A percentile compares a stretch with the other conserved stretches of the same genome.
These are phyloP conservation scores for Fusarium floridanum DNA, from an alignment of 2,329 filamentous ascomycete genomes.

Conservation along the genomic window DNA sequence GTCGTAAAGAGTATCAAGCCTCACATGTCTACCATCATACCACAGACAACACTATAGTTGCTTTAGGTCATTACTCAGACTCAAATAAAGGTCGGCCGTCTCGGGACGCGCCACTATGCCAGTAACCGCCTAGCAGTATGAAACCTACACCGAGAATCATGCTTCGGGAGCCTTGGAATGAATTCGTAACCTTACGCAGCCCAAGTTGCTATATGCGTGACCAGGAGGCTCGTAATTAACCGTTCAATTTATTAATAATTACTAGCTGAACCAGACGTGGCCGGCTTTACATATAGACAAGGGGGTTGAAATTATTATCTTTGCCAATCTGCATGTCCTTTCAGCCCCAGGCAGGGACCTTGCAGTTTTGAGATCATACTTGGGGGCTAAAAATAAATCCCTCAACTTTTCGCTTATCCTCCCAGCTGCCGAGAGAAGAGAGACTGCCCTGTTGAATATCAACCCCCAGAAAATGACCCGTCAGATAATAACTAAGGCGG, in stretches of 20 bases:
- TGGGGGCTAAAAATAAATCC: background rate
- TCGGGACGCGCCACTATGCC: background rate
- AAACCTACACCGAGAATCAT: background rate
- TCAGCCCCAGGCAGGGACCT: background rate
- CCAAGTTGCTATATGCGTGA: background rate
- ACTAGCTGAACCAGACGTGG: background rate
- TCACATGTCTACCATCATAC: background rate
- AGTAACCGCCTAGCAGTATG: background rate
- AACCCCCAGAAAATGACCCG: background rate
- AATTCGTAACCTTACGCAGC: background rate
- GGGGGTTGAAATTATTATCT: background rate
- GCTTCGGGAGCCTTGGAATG: background rate
- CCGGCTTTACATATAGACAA: background rate
- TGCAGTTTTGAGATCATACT: background rate
- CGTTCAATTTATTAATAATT: background rate
- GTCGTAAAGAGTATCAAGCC: background rate
- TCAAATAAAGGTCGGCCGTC: background rate
- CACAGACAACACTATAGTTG: background rate
- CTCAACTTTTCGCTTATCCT: background rate
- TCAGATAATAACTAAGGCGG: background rate
- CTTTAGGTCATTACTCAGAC: background rate
- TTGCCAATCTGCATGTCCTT: background rate
- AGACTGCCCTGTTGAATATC: background rate
- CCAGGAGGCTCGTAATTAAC: background rate
- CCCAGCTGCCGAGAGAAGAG: background rate